Conservation (phyloP, 2,329 filamentous ascomycete species). For the Colletotrichum sp. region DNA sequence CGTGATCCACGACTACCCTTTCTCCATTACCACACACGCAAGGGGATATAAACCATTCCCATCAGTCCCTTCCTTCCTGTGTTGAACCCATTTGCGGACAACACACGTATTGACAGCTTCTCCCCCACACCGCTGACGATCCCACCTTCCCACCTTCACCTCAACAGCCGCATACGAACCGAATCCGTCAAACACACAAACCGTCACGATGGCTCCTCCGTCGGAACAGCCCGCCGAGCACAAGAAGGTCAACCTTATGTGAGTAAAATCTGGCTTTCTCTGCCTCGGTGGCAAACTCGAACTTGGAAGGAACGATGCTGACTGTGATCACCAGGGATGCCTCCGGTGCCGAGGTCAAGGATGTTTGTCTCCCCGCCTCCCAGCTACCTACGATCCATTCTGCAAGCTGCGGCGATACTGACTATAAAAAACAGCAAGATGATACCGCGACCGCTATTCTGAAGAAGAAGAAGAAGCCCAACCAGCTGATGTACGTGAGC, state of each 20-base stretch:
- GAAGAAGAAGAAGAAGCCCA: constrained; percentile 99
- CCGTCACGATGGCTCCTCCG: constrained; percentile 72
- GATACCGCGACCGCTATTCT: constrained; percentile 95
- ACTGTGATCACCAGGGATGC: constrained; percentile 69
- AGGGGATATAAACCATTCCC: neutral
- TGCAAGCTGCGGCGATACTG: constrained; percentile 30
- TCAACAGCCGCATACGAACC: neutral
- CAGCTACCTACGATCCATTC: constrained; percentile 13
- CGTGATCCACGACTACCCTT: constrained; percentile 12
- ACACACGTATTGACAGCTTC: neutral
- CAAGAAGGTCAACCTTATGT: constrained; percentile 87
- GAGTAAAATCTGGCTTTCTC: constrained; percentile 41
- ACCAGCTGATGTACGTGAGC: constrained; percentile 85
- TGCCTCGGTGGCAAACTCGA: neutral
- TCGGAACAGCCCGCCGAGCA: constrained; percentile 53
- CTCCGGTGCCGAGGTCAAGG: constrained; percentile 86
- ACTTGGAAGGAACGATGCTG: constrained; percentile 32
- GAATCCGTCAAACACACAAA: constrained; percentile 12
- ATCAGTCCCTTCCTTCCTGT: neutral
- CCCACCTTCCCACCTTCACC: constrained; percentile 3
- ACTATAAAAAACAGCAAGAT: constrained; percentile 67
- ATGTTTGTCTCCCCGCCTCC: constrained; percentile 59
- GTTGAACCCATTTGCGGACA: neutral
- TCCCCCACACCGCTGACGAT: constrained; percentile 14
- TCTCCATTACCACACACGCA: neutral